A percentile compares a stretch with the other conserved stretches of the same genome.
phyloP scores from a whole-genome alignment of 495 filamentous ascomycete genomes.

The Penicillium soppii region DNA sequence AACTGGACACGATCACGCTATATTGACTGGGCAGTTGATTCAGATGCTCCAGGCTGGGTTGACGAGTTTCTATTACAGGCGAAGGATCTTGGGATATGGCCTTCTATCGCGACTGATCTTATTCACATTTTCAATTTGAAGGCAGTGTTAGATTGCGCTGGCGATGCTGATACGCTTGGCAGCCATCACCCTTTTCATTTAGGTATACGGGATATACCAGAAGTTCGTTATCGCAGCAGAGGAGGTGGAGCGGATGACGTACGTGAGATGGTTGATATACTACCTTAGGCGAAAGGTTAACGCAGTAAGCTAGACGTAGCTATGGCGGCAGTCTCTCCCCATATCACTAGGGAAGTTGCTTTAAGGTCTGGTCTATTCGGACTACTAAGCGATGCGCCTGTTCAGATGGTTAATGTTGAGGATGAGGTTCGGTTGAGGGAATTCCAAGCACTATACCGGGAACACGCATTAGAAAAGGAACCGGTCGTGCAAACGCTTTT shows the following conservation, averaged over 20 bases:
- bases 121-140: not conserved
- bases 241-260: not conserved
- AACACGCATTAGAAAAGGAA: slow-evolving; percentile 1
- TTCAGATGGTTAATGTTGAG: not conserved
- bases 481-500: not conserved
- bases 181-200: not conserved
- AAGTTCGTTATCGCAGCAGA: not conserved
- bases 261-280: not conserved
- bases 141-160: not conserved
- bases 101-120: not conserved
- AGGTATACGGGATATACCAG: not conserved
- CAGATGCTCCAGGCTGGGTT: not conserved
- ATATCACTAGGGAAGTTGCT: not conserved
- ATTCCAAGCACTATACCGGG: not conserved
- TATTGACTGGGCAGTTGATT: not conserved
- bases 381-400: not conserved
- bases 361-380: not conserved
- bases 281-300: not conserved
- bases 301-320: not conserved
- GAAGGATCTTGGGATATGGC: not conserved
- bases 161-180: not conserved
- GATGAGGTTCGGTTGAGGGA: not conserved
- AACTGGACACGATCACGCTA: not conserved
- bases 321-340: not conserved
- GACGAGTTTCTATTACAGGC: not conserved